Evolutionary conservation across 2,329 filamentous ascomycete species (phyloP).

Genomic region (Eutypa lata): DNA sequence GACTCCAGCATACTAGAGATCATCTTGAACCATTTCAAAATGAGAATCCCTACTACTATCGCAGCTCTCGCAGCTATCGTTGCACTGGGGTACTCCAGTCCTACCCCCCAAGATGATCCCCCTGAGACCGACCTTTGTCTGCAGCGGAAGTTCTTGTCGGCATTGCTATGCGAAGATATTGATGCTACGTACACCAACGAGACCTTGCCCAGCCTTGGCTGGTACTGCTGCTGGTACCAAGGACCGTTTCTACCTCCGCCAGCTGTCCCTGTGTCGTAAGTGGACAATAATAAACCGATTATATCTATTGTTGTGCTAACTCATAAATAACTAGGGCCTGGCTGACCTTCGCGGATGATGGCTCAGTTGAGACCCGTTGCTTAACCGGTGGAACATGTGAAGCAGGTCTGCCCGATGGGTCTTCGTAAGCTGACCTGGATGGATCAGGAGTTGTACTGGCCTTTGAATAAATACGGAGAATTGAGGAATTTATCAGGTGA

Average conservation of each 20-base stretch:
- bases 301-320: conserved; percentile 1
- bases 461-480: too few relatives aligned
- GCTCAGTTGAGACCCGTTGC: conserved; percentile 14
- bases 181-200: conserved; percentile 13
- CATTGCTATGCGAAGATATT: conserved; percentile 6
- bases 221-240: conserved; percentile 18
- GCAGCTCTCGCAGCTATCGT: conserved; percentile 4
- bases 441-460: too few relatives aligned
- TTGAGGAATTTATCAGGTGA: too few relatives aligned
- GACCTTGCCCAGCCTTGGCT: conserved; percentile 11
- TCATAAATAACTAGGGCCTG: conserved; percentile 9
- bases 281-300: not conserved
- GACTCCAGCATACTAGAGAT: not conserved
- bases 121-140: conserved; percentile 13
- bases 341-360: conserved; percentile 14
- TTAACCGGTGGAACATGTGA: conserved; percentile 6
- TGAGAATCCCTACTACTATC: conserved; percentile 7
- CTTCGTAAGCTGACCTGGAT: conserved; percentile 4
- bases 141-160: conserved; percentile 11
- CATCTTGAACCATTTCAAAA: conserved; percentile 4
- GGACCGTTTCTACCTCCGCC: conserved; percentile 13
- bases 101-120: conserved; percentile 5
- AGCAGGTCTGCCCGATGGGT: conserved; percentile 5
- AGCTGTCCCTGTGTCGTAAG: conserved; percentile 13
- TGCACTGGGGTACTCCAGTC: conserved; percentile 3